phyloP scores from a whole-genome alignment of 495 filamentous ascomycete species.

The Baudoinia panamericana region DNA sequence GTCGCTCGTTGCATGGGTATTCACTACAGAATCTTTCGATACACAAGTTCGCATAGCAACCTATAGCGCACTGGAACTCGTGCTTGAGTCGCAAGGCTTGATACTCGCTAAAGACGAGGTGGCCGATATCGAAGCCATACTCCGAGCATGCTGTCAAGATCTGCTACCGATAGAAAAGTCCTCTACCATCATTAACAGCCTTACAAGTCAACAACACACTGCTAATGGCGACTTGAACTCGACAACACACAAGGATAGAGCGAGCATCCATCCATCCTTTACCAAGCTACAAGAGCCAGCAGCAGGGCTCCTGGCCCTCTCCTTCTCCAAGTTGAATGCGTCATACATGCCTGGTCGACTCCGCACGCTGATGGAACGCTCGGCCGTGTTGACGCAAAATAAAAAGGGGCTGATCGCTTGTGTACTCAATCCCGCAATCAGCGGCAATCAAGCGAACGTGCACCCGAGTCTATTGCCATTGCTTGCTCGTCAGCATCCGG shows the following conservation, averaged over 20 bases:
- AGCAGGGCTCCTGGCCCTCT: slow-evolving; percentile 43
- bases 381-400: slow-evolving; percentile 53
- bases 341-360: slow-evolving; percentile 47
- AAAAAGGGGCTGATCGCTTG: slow-evolving; percentile 63
- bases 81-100: slow-evolving; percentile 50
- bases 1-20: slow-evolving; percentile 56
- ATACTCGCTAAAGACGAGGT: slow-evolving; percentile 49
- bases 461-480: slow-evolving; percentile 66
- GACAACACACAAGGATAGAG: slow-evolving; percentile 27
- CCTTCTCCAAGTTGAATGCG: slow-evolving; percentile 48
- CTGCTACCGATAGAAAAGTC: slow-evolving; percentile 27
- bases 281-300: slow-evolving; percentile 37
- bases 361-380: slow-evolving; percentile 61
- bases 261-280: slow-evolving; percentile 33
- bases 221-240: slow-evolving; percentile 7
- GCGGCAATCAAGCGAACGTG: slow-evolving; percentile 41
- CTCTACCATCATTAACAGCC: slow-evolving; percentile 32
- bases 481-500: slow-evolving; percentile 46
- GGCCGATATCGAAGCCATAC: slow-evolving; percentile 40
- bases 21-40: slow-evolving; percentile 40
- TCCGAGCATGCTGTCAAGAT: slow-evolving; percentile 53
- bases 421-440: slow-evolving; percentile 58
- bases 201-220: slow-evolving; percentile 6
- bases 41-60: slow-evolving; percentile 41
- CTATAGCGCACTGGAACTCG: slow-evolving; percentile 42